A percentile compares a stretch with the other conserved stretches of the same genome.
phyloP scores from a whole-genome alignment of 148 eudicot genomes.

The Talinum fruticosum region DNA sequence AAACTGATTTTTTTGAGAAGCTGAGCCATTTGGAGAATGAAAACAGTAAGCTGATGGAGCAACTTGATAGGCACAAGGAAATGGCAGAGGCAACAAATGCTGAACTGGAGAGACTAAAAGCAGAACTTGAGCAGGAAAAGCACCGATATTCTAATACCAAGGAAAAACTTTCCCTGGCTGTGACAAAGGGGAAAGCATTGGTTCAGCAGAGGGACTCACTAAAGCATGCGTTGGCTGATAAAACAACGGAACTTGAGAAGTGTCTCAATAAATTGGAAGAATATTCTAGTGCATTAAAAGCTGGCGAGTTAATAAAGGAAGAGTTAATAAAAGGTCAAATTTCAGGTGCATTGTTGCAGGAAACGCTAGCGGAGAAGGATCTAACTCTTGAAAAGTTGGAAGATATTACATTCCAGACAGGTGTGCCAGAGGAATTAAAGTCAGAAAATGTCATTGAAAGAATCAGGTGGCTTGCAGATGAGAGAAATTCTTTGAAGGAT shows the following conservation, averaged over 20 bases:
- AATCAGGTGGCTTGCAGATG: conserved; percentile 64
- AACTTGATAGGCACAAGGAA: conserved; percentile 47
- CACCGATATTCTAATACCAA: conserved; percentile 67
- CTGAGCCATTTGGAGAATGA: conserved; percentile 53
- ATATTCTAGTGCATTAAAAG: conserved; percentile 64
- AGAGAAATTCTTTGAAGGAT: conserved; percentile 53
- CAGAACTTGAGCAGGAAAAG: conserved; percentile 89
- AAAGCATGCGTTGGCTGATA: conserved; percentile 71
- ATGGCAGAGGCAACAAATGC: conserved; percentile 39
- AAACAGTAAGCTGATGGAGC: conserved; percentile 49
- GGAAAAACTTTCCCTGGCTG: conserved; percentile 95
- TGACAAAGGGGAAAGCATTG: conserved; percentile 92
- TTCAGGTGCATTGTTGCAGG: conserved; percentile 56
- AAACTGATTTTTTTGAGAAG: conserved; percentile 47
- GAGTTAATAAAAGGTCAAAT: conserved; percentile 54
- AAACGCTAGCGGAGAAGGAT: conserved; percentile 57
- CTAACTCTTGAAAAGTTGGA: conserved; percentile 53
- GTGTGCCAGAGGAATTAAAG: conserved; percentile 40
- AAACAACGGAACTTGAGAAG: conserved; percentile 63
- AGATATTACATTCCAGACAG: conserved; percentile 46
- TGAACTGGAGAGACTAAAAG: conserved; percentile 57
- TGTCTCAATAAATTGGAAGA: conserved; percentile 57
- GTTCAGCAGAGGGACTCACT: conserved; percentile 92
- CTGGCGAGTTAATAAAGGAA: conserved; percentile 57
- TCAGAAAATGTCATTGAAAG: conserved; percentile 51